These are phyloP conservation scores for Micractinium conductrix DNA, from an alignment of 139 green algal species.

Conservation along the genomic window DNA sequence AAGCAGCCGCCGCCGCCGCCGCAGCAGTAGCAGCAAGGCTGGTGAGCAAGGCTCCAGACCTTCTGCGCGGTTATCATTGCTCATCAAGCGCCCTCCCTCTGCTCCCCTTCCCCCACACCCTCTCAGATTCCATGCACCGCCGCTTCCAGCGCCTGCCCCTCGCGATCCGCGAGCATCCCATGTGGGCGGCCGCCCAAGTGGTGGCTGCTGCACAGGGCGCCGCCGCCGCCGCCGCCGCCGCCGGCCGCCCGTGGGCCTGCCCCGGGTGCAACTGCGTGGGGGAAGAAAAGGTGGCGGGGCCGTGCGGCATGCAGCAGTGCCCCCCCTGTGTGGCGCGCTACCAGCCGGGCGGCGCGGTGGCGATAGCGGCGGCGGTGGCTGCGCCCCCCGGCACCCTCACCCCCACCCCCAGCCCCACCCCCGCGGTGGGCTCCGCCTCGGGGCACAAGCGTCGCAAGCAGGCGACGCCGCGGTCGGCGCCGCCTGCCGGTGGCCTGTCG, in stretches of 20 bases:
- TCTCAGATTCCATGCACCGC: slow-evolving; percentile 23
- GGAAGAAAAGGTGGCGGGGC: slow-evolving; percentile 1
- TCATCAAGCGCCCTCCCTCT: background rate
- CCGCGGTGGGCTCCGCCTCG: background rate
- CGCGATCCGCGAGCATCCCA: slow-evolving; percentile 13
- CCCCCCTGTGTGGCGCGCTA: background rate
- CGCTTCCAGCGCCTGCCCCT: slow-evolving; percentile 23
- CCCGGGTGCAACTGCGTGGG: background rate
- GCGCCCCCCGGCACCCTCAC: background rate
- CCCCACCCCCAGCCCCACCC: background rate
- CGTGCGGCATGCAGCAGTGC: slow-evolving; percentile 27
- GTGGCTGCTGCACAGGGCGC: slow-evolving; percentile 8
- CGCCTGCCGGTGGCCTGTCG: background rate
- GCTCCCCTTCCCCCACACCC: background rate
- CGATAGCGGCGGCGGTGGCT: background rate
- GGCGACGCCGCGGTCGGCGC: slow-evolving; percentile 18
- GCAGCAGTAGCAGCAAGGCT: no score
- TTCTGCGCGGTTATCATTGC: no score
- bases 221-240: background rate
- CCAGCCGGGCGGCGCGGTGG: background rate
- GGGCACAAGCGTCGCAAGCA: slow-evolving; percentile 29
- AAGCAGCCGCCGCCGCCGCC: no score
- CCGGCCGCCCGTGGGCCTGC: slow-evolving; percentile 16
- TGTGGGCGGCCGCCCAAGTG: slow-evolving; percentile 28
- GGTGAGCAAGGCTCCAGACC: no score